These are phyloP conservation scores for Diplotaxis tenuifolia DNA, from an alignment of 345 rosid species.

Conservation along the genomic window DNA sequence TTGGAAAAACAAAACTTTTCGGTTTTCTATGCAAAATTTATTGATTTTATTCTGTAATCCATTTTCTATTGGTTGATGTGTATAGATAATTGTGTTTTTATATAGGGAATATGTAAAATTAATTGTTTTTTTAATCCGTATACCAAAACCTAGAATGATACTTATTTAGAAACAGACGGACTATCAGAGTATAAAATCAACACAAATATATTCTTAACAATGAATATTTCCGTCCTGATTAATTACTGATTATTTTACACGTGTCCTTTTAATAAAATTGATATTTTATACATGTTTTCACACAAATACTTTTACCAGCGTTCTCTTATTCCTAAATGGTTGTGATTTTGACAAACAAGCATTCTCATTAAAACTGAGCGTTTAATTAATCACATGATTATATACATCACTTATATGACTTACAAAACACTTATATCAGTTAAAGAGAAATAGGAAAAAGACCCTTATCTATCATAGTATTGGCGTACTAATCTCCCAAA, in stretches of 20 bases:
- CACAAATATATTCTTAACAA: constrained; percentile 22
- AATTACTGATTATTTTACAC: constrained; percentile 21
- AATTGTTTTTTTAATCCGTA: too few species aligned
- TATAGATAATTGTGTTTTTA: too few species aligned
- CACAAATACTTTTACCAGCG: not conserved
- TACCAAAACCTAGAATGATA: too few species aligned
- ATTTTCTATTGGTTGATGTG: too few species aligned
- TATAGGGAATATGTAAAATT: too few species aligned
- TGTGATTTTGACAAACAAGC: not conserved
- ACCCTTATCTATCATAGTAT: not conserved
- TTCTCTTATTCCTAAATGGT: not conserved
- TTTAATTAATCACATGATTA: not conserved
- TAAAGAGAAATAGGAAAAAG: not conserved
- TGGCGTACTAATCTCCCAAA: not conserved
- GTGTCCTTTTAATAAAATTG: too few species aligned
- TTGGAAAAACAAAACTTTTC: too few species aligned
- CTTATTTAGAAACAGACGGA: too few species aligned
- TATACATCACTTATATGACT: not conserved
- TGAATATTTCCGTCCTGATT: constrained; percentile 25
- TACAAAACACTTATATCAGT: not conserved
- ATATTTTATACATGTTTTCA: not conserved
- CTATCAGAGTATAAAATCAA: not conserved
- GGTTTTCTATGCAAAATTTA: too few species aligned
- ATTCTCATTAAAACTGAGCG: not conserved
- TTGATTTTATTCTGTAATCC: too few species aligned